phyloP scores from a whole-genome alignment of 2,329 filamentous ascomycete species.

The Colletotrichum salicis region DNA sequence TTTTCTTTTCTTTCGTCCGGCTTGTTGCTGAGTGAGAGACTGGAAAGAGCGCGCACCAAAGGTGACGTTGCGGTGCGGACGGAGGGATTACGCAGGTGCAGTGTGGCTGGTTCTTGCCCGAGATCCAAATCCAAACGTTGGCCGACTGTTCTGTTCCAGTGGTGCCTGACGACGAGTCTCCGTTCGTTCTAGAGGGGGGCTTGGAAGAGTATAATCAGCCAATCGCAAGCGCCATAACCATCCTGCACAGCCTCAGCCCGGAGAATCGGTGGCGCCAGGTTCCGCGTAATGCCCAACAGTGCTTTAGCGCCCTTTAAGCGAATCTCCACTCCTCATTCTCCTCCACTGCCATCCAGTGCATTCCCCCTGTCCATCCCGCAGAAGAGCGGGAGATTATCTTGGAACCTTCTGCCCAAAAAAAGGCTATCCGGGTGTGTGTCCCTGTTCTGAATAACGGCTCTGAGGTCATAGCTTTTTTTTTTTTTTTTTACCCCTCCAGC shows the following conservation, averaged over 20 bases:
- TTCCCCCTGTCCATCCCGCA: constrained; percentile 31
- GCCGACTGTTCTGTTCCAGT: constrained; percentile 22
- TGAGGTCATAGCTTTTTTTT: constrained; percentile 33
- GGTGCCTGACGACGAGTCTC: constrained; percentile 35
- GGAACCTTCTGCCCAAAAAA: constrained; percentile 24
- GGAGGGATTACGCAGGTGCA: constrained; percentile 36
- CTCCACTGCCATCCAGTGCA: not conserved
- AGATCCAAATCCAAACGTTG: constrained; percentile 35
- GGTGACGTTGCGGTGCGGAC: constrained; percentile 36
- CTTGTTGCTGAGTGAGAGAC: constrained; percentile 28
- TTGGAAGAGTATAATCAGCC: constrained; percentile 12
- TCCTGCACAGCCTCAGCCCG: constrained; percentile 32
- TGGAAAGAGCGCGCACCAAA: constrained; percentile 31
- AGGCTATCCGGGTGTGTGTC: constrained; percentile 1
- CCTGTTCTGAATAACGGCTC: constrained; percentile 13
- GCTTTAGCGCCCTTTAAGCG: constrained; percentile 30
- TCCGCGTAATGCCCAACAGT: constrained; percentile 33
- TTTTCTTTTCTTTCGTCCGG: not conserved
- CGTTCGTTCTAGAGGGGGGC: constrained; percentile 13
- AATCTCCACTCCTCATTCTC: constrained; percentile 22
- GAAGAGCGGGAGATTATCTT: constrained; percentile 28
- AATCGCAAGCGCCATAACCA: constrained; percentile 11
- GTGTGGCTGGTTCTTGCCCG: constrained; percentile 37
- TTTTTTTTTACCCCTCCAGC: constrained; percentile 2
- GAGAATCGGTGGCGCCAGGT: constrained; percentile 30